These are phyloP conservation scores for Neodidymelliopsis sp. DNA, from an alignment of 2,329 filamentous ascomycete species.

Conservation along the genomic window DNA sequence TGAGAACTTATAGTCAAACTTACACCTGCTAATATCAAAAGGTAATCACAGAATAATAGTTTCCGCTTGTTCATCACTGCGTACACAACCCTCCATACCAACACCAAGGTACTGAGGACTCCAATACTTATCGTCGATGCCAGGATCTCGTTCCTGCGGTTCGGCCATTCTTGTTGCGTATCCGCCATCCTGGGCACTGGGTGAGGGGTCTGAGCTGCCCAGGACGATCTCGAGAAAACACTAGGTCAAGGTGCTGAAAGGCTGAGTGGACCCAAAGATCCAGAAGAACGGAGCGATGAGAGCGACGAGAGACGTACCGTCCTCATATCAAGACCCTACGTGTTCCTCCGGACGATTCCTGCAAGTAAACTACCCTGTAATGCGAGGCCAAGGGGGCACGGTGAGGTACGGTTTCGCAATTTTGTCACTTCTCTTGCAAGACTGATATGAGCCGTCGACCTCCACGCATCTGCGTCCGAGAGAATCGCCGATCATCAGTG, in stretches of 20 bases:
- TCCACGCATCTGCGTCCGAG: neutral
- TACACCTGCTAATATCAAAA: slow-evolving; percentile 32
- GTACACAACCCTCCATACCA: slow-evolving; percentile 34
- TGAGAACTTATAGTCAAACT: neutral
- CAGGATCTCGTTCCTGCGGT: slow-evolving; percentile 28
- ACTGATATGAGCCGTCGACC: slow-evolving; percentile 3
- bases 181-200: slow-evolving; percentile 20
- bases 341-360: neutral
- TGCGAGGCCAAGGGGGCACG: slow-evolving; percentile 8
- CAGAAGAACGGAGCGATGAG: slow-evolving; percentile 5
- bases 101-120: slow-evolving; percentile 22
- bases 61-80: slow-evolving; percentile 27
- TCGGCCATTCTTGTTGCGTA: slow-evolving; percentile 22
- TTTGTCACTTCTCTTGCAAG: neutral
- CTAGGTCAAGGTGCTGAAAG: slow-evolving; percentile 6
- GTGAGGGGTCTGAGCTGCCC: slow-evolving; percentile 3
- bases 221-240: slow-evolving; percentile 8
- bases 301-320: slow-evolving; percentile 7
- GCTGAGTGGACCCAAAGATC: neutral
- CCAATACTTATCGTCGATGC: slow-evolving; percentile 22
- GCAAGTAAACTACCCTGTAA: slow-evolving; percentile 2
- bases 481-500: neutral
- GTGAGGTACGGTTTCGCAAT: neutral
- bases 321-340: slow-evolving; percentile 1
- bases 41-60: slow-evolving; percentile 32